Conservation (phyloP, 2,329 filamentous ascomycete species). For the Periconia macrospinosa region DNA sequence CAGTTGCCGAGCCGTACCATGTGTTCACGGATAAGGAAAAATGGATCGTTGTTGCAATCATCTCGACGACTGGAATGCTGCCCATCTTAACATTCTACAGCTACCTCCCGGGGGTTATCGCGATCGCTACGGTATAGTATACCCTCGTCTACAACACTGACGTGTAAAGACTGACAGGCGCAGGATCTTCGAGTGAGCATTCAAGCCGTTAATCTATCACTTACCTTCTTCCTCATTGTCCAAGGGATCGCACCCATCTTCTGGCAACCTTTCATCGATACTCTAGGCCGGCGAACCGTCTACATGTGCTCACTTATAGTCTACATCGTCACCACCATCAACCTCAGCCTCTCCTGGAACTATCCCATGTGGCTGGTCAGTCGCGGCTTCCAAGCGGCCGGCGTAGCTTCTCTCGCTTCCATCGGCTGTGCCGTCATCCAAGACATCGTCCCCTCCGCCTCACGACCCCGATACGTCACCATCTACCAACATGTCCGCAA, state of each 20-base stretch:
- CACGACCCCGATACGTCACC: conserved; percentile 42
- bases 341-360: conserved; percentile 48
- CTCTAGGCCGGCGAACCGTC: conserved; percentile 49
- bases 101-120: conserved; percentile 49
- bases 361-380: conserved; percentile 50
- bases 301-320: conserved; percentile 52
- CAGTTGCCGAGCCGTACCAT: conserved; percentile 8
- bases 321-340: conserved; percentile 53
- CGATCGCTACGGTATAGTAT: conserved; percentile 15
- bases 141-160: background rate
- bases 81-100: conserved; percentile 50
- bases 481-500: conserved; percentile 47
- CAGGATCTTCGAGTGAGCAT: conserved; percentile 31
- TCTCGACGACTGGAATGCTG: conserved; percentile 46
- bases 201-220: conserved; percentile 31
- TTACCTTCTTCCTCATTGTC: conserved; percentile 42
- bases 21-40: conserved; percentile 13
- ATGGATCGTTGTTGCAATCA: conserved; percentile 17
- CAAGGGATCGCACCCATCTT: conserved; percentile 55
- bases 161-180: background rate
- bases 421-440: conserved; percentile 50
- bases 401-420: conserved; percentile 53
- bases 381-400: conserved; percentile 52
- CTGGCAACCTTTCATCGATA: conserved; percentile 54
- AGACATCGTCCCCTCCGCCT: conserved; percentile 42